Base-by-base conservation (phyloP, 2,329 filamentous ascomycete genomes). In the Claviceps digitariae region DNA sequence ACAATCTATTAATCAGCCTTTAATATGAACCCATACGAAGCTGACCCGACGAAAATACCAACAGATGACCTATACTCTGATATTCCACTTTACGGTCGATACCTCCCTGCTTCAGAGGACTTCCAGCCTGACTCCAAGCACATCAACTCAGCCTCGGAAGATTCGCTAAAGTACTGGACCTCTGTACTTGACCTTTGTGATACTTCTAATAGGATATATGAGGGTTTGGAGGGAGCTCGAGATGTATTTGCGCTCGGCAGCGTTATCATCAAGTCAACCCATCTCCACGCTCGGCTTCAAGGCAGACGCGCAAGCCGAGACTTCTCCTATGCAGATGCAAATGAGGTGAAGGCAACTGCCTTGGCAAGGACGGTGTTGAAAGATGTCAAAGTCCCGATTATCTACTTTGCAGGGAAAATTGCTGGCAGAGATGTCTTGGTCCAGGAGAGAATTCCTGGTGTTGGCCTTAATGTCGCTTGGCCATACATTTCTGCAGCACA, bases 171-270 rank as follows among this genome's bases (percentile, higher is more conserved):
- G 40, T 69, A 67, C 56, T 69, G 66, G 66, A 51, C 50, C 4
- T 60, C 57, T 6, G 64, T 71, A 5, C 6, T 72, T 52, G 52
- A 44, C 3, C 60, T 58, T n/a, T 72, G 67, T 56, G 57, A 59
- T 21, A 57, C 58, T 34, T 58, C 62, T 0, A 57, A 55, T 43
- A 53, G 58, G 58, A 44, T 59, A 61, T 0, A 57, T 52, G 34
- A 54, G 58, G 23, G 65, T 69, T 62, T 57, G 31, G 50, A 64
- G 8, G 63, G 67, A 7, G 67, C 64, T 3, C 66, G 69, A 9
- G 69, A 72, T 52, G 67, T 73, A 0, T 73, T 73, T 57, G 69
- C 68, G 12, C 58, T 71, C 29, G 68, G 70, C 1, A 67, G 62
- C 40, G 62, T 72, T 20, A 71, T 71, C 41, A 54, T 71, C 55